Evolutionary conservation across 345 rosid genomes (phyloP), one percentile per base, ranked within the genome.

Genomic region (Rhizophora mangle): DNA sequence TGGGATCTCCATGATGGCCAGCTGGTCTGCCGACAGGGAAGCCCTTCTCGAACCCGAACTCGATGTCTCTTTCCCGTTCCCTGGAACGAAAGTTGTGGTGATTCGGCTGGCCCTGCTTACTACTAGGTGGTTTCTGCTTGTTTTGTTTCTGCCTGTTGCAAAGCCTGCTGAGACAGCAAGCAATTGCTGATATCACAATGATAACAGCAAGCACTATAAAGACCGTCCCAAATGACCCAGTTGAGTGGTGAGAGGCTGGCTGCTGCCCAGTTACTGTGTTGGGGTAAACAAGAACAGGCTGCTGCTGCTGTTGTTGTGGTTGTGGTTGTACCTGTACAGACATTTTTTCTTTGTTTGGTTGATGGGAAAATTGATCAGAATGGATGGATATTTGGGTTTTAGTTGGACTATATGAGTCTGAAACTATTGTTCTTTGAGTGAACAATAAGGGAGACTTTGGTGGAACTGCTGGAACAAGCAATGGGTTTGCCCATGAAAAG

Each of bases 141-240:
- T 32, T 78, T 70, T 46, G 65, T 51, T 31, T 19, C 18, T 21
- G 32, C 72, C 71, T 63, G 68, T 72, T 84, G 63, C 90, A 86
- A 51, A 88, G 57, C 59, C 88, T 77, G 30, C 90, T 88, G 16
- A 88, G 85, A 51, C 78, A 84, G 74, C 90, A 84, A 70, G 93
- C 88, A 31, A 80, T 68, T 19, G 76, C 82, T 49, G 90, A 88
- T 36, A 88, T 49, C 21, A 86, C 81, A 10, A 84, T 53, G 31
- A 88, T 84, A n/a, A 84, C 85, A 19, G 86, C 88, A 37, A 88
- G 79, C 21, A 86, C 85, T 29, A 88, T 80, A 68, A 82, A 91
- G 52, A 87, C 95, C 8, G 83, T 85, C 60, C 88, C 92, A 26
- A 88, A 91, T 31, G 92, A 87, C 29, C 92, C 97, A 29, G 70